These are phyloP conservation scores for Pyrrhoderma noxium DNA, from an alignment of 1,284 basidiomycete genomes.

Conservation along the genomic window DNA sequence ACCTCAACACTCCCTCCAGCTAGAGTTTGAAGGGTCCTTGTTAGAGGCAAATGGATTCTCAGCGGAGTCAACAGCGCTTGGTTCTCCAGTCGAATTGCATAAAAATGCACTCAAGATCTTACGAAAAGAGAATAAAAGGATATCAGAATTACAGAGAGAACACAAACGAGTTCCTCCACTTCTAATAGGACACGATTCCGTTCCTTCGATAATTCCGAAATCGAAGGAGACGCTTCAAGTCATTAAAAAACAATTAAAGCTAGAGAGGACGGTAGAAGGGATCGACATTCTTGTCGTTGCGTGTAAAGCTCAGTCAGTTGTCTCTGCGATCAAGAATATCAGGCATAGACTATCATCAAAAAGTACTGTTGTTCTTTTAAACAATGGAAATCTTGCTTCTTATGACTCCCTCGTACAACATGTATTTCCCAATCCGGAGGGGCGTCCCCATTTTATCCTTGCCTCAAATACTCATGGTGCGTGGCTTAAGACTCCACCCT, in stretches of 20 bases:
- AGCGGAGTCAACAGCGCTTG: conserved; percentile 33
- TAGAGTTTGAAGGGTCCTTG: conserved; percentile 43
- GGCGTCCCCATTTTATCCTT: conserved; percentile 82
- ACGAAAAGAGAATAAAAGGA: background rate
- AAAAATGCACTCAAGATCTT: background rate
- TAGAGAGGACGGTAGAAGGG: background rate
- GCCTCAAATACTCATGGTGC: conserved; percentile 81
- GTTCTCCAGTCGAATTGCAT: conserved; percentile 13
- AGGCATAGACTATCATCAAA: conserved; percentile 55
- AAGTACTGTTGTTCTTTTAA: conserved; percentile 83
- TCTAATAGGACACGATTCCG: background rate
- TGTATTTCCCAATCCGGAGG: conserved; percentile 66
- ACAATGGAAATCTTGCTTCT: conserved; percentile 84
- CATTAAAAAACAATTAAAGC: background rate
- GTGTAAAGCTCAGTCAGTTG: conserved; percentile 69
- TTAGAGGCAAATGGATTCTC: conserved; percentile 37
- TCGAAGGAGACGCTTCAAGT: background rate
- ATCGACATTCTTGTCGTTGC: conserved; percentile 78
- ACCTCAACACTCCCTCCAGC: conserved; percentile 30
- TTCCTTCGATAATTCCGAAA: background rate
- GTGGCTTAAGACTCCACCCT: conserved; percentile 39
- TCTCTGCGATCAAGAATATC: conserved; percentile 53
- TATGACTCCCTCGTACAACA: conserved; percentile 70
- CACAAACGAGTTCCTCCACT: background rate
- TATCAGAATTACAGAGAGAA: background rate